Evolutionary conservation across 2,329 filamentous ascomycete genomes (phyloP).

Genomic region (Stemphylium vesicarium): DNA sequence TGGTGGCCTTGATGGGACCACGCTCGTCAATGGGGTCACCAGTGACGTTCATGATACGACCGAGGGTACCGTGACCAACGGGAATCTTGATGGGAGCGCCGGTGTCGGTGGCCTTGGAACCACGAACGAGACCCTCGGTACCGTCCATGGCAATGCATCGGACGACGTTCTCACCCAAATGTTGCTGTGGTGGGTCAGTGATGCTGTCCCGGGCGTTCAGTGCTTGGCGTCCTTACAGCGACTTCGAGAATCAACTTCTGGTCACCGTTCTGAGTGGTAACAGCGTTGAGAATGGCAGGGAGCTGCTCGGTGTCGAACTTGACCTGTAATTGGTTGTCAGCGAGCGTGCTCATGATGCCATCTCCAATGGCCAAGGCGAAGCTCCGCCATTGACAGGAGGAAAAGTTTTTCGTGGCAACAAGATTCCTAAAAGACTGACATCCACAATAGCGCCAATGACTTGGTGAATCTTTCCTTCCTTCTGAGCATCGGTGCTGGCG

Average conservation of each 20-base stretch:
- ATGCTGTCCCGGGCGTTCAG: constrained; percentile 25
- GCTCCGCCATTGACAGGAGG: constrained; percentile 18
- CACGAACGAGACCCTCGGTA: constrained; percentile 99
- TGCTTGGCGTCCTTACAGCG: constrained; percentile 69
- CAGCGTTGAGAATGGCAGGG: constrained; percentile 95
- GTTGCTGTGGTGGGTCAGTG: constrained; percentile 72
- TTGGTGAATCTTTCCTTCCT: constrained; percentile 72
- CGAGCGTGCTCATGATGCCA: constrained; percentile 31
- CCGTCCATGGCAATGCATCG: constrained; percentile 99
- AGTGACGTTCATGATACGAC: constrained; percentile 99
- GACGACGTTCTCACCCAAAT: constrained; percentile 98
- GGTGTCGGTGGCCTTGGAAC: constrained; percentile 82
- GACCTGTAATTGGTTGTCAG: constrained; percentile 68
- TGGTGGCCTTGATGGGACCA: constrained; percentile 93
- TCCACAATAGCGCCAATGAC: constrained; percentile 99
- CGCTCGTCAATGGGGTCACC: constrained; percentile 99
- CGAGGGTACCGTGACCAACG: constrained; percentile 90
- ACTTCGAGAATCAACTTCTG: constrained; percentile 97
- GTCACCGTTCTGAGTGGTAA: constrained; percentile 88
- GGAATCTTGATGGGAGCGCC: constrained; percentile 95
- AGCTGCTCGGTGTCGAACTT: constrained; percentile 96
- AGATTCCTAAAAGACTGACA: constrained; percentile 57
- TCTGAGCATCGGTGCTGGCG: constrained; percentile 64
- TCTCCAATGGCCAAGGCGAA: constrained; percentile 35
- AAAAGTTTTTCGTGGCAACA: constrained; percentile 53